phyloP scores from a whole-genome alignment of 2,329 filamentous ascomycete species.

The Colletotrichum sp. region DNA sequence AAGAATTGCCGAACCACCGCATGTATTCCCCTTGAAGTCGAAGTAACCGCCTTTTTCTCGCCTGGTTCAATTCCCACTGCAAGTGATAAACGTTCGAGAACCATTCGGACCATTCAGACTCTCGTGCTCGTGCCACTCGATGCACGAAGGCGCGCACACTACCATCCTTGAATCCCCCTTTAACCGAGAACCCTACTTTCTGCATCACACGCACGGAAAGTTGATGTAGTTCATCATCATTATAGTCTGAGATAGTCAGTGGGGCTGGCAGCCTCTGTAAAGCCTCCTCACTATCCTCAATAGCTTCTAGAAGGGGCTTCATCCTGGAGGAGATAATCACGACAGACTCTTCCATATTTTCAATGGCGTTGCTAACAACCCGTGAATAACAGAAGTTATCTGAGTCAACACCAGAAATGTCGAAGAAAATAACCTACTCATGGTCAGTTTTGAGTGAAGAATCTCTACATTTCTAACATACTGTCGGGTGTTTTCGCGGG shows the following conservation, averaged over 20 bases:
- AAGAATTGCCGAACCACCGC: background rate
- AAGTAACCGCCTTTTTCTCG: background rate
- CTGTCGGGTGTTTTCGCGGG: slow-evolving; percentile 21
- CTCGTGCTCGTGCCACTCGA: background rate
- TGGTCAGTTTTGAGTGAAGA: slow-evolving; percentile 27
- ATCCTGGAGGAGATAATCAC: background rate
- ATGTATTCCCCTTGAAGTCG: background rate
- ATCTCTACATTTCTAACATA: slow-evolving; percentile 30
- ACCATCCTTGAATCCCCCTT: background rate
- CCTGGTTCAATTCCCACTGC: background rate
- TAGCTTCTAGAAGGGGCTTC: background rate
- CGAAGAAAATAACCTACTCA: background rate
- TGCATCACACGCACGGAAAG: background rate
- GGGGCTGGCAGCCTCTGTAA: background rate
- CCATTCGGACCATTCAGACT: background rate
- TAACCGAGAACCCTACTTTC: background rate
- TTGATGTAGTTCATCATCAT: background rate
- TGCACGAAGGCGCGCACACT: background rate
- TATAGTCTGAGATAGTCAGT: background rate
- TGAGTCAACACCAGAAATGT: background rate
- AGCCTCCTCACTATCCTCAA: background rate
- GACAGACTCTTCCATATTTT: background rate
- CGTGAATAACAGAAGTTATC: too few species aligned
- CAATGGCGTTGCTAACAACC: background rate
- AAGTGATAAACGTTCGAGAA: background rate